Conservation (phyloP, 2,329 filamentous ascomycete species). For the Sphaerulina populicola region DNA sequence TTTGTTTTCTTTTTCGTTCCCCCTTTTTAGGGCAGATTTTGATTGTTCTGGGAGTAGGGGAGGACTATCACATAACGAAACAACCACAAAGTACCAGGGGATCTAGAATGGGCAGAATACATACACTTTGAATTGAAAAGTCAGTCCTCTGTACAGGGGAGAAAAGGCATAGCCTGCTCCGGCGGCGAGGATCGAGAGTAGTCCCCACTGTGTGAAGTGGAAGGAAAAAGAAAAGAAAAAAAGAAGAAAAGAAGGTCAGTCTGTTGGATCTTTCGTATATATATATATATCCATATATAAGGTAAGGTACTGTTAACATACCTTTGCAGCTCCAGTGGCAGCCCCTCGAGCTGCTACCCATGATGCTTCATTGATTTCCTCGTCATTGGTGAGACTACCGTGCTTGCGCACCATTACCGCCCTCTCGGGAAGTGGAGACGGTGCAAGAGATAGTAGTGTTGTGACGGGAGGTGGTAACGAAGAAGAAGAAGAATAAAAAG, state of each 20-base stretch:
- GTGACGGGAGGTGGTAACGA: too few relatives aligned
- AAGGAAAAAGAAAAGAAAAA: too few relatives aligned
- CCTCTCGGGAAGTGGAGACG: too few relatives aligned
- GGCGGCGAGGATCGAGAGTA: conserved; percentile 54
- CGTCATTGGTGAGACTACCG: conserved; percentile 51
- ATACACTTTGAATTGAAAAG: conserved; percentile 70
- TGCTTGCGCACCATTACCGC: conserved; percentile 31
- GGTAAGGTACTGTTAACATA: not conserved
- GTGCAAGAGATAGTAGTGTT: too few relatives aligned
- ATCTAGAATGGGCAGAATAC: conserved; percentile 24
- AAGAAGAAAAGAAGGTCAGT: not conserved
- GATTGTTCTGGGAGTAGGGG: too few relatives aligned
- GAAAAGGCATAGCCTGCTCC: conserved; percentile 56
- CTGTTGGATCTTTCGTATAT: not conserved
- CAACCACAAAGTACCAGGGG: too few relatives aligned
- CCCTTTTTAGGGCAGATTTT: too few relatives aligned
- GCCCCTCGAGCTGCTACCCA: conserved; percentile 65
- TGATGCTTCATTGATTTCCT: conserved; percentile 61
- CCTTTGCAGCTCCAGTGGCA: conserved; percentile 31
- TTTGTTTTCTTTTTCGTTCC: too few relatives aligned
- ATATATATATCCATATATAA: too few relatives aligned
- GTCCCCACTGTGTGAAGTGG: conserved; percentile 51
- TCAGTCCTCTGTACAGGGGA: conserved; percentile 63
- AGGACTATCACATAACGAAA: too few relatives aligned
- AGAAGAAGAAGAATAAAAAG: too few relatives aligned